Evolutionary conservation across 345 rosid species (phyloP), one percentile per base, ranked within the genome.

Genomic region (Euphorbia lathyris): DNA sequence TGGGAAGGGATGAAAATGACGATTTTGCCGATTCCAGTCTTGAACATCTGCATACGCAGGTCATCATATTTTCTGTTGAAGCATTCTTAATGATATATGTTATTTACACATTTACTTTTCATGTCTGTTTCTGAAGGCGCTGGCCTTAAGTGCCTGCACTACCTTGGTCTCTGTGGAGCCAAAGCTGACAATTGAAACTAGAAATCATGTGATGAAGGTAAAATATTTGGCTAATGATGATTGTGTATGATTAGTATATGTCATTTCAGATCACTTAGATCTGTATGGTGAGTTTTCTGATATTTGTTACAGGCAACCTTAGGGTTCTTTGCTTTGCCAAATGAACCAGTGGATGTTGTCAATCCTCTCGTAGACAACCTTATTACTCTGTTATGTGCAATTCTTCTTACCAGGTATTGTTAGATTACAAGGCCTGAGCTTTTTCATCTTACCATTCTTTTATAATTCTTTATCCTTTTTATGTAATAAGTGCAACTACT

Each of bases 81-180:
- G 9, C 29, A 58, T 66, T 45, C 14, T 6, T n/a, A 3, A 5
- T 42, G 20, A 11, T 9, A 14, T 26, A 5, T 23, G 45, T 29
- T 52, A 14, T 43, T 66, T 19, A 56, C 29, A 55, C 16, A 20
- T 58, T 11, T 68, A 23, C 25, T 65, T 17, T 20, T 72, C n/a
- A 26, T 67, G 65, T 68, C 65, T 75, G 76, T 79, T 76, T 83
- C 67, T 78, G 45, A 70, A 94, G 98, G 95, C 96, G 57, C 90
- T 91, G 76, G 98, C 98, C 79, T 79, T 94, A 70, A 94, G 82
- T 76, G 98, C 98, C 16, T 94, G 98, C 79, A 94, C 96, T 71
- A 94, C 98, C 57, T 78, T 94, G 79, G 98, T 94, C 69, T 91
- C 96, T 0, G 98, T 91, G 75, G 98, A 94, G 83, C 98, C 98